Base-by-base conservation (phyloP, 441 rosid genomes). In the Populus hybrid region DNA sequence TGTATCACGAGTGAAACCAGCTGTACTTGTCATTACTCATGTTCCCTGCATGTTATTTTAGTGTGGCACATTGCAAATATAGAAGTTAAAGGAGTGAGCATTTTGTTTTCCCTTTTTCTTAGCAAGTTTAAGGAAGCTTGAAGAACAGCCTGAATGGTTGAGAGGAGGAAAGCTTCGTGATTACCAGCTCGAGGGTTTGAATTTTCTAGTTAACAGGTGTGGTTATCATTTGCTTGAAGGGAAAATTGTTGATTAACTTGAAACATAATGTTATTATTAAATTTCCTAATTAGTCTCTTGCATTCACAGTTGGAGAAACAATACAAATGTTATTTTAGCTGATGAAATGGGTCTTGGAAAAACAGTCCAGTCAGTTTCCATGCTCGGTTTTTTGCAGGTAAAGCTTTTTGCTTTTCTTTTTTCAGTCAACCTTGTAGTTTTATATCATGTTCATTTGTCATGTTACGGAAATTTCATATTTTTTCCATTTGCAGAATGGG, bases 331-430 rank as follows among this genome's bases (percentile, higher is more conserved):
- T 80, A 97, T 97, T 84, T 89, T 95, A 87, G 99, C 99, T 82
- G 99, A 97, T 83, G 99, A 97, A 85, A 97, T 97, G 99, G 99
- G 99, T 85, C 99, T 97, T 77, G 99, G 99, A 75, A 97, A 97
- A 90, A 97, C 99, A 78, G 98, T 97, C 77, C 99, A 97, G 90
- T 97, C 99, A 34, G 96, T 97, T 71, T 97, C 99, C 23, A 93
- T 97, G 99, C 98, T 97, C 74, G 99, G 99, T 73, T 97, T 97
- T 79, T 85, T 97, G 82, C 99, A 95, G 99, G 99, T 97, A 78
- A 78, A 71, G 30, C 70, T 80, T 32, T 30, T 30, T 71, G 35
- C 53, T 66, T 81, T 73, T 4, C 57, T 46, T 76, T 68, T 18
- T 77, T 42, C 35, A 35, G 16, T 30, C 28, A 26, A 71, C 59